These are phyloP conservation scores for Leersia perrieri DNA, from an alignment of 176 grass and related monocot species.

Conservation along the genomic window DNA sequence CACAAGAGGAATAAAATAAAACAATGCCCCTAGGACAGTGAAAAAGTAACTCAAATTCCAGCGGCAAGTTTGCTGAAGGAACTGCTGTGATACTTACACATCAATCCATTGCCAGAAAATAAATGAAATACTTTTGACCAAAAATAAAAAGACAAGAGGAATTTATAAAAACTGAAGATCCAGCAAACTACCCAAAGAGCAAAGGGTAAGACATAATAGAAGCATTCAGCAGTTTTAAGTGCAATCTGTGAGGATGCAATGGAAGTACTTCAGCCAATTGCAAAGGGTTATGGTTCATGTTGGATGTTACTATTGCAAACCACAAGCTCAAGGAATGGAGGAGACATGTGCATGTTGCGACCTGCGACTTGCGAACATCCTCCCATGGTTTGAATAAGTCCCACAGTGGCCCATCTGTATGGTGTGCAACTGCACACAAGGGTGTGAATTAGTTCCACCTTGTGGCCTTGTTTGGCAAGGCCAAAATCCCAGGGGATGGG, in stretches of 20 bases:
- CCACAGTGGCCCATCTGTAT: not conserved
- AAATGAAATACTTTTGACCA: not conserved
- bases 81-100: not conserved
- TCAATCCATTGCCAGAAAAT: not conserved
- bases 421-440: not conserved
- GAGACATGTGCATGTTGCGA: not conserved
- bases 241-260: not conserved
- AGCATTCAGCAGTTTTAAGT: not conserved
- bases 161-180: not conserved
- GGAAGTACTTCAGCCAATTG: conserved; percentile 4
- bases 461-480: not conserved
- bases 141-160: not conserved
- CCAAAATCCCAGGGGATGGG: not conserved
- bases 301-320: conserved; percentile 1
- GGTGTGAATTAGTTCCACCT: not conserved
- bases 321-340: not conserved
- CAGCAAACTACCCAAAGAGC: not conserved
- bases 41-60: conserved; percentile 10
- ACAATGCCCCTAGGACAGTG: not conserved
- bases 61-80: not conserved
- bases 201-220: not conserved
- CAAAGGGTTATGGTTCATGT: not conserved
- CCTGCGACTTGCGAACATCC: no score
- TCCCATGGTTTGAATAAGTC: not conserved
- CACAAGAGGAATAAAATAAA: conserved; percentile 22